phyloP scores from a whole-genome alignment of 139 green algal species.

The Chlamydomonas sphaeroides region DNA sequence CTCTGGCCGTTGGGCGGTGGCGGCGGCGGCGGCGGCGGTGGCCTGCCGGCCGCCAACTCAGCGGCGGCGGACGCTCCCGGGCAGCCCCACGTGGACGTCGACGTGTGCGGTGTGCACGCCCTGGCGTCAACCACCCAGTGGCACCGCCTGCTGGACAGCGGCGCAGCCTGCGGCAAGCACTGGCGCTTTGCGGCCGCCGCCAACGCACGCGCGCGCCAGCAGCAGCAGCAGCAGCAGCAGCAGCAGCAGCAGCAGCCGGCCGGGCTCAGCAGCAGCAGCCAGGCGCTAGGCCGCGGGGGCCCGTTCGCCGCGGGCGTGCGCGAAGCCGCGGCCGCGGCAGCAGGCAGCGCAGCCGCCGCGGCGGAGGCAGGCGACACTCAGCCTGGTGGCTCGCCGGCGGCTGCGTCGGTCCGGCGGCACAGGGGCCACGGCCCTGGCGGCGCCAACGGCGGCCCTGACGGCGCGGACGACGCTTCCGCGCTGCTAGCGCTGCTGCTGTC shows the following conservation, averaged over 20 bases:
- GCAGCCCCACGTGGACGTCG: slow-evolving; percentile 19
- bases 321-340: no score
- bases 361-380: no score
- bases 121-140: slow-evolving; percentile 20
- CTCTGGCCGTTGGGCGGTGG: no score
- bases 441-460: not conserved
- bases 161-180: slow-evolving; percentile 7
- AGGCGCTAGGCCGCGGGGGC: no score
- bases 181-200: not conserved
- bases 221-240: slow-evolving; percentile 4
- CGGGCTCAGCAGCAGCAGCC: not conserved
- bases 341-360: no score
- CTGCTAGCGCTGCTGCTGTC: slow-evolving; percentile 7
- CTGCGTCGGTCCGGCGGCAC: no score
- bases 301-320: no score
- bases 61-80: no score
- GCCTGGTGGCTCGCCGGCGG: no score
- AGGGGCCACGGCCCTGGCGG: not conserved
- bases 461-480: not conserved
- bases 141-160: slow-evolving; percentile 3
- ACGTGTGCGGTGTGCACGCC: slow-evolving; percentile 6
- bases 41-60: no score
- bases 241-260: slow-evolving; percentile 17
- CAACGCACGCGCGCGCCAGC: not conserved
- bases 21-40: no score